Evolutionary conservation across 2,329 filamentous ascomycete species (phyloP), one percentile per base, ranked within the genome.

Genomic region (Fusarium graminum): DNA sequence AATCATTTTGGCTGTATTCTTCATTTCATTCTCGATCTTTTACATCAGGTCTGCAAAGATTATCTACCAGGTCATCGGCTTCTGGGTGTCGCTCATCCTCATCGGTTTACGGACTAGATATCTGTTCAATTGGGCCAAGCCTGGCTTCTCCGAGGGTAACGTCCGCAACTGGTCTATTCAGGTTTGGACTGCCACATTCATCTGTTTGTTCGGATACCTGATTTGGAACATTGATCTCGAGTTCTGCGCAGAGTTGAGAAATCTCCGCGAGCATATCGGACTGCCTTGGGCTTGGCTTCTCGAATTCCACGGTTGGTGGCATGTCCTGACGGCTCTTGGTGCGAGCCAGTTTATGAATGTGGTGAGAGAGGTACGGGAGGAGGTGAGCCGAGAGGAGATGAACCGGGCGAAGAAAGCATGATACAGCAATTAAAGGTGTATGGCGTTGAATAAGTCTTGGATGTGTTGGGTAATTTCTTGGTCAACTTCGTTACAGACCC

Each of bases 301-400:
- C 6, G 87, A 89, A 74, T 70, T 88, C 14, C 87, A 89, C 68
- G 87, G 86, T 1, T 89, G 86, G 87, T 89, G 87, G 87, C 87
- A 89, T 67, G 75, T 89, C 16, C 75, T 88, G 26, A 89, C 86
- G 0, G 87, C 85, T 0, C 76, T 86, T 19, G 82, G 84, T 1
- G 85, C 86, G 6, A 80, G 80, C 25, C 71, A 72, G 44, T 79
- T 78, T 41, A 81, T 81, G 74, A 59, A 68, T 3, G 69, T 76
- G 19, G 63, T 62, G 34, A 67, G 74, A 42, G 74, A 76, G n/a
- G 61, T 75, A 13, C 68, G 67, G 3, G 64, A 64, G 7, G 71
- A 73, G 41, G 61, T 63, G 32, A 52, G 43, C 10, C 50, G 55
- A 8, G 68, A 69, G 49, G 71, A 73, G 38, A 58, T 63, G 32